Evolutionary conservation across 768 basidiomycete species (phyloP), one percentile per base, ranked within the genome.

Genomic region (Psilocybe tampanensis): DNA sequence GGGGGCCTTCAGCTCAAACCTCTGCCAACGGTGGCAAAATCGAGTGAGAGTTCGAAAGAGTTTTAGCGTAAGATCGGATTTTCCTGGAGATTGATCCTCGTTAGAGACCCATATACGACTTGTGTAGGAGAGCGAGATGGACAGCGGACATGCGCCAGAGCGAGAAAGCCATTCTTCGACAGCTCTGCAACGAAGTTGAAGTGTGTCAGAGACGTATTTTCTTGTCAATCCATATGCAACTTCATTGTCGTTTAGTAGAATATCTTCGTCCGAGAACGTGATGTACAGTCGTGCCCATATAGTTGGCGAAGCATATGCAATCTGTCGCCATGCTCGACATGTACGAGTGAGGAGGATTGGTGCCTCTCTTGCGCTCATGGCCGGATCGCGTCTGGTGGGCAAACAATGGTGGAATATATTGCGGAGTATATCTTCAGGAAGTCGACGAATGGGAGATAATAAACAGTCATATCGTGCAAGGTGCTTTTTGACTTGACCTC

Each of bases 361-460:
- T 2, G 51, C 39, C 13, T 52, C 51, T 17, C 23, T 4, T 18
- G 41, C 39, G 23, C 13, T 18, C 19, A 43, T 23, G 26, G 29
- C 42, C 8, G 51, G 41, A 29, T 23, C 17, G 19, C 51, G 51
- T 9, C 26, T 11, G 8, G 51, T 12, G 3, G 51, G 51, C 12
- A 52, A 39, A 19, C 51, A 52, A 13, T 52, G 36, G 12, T 23
- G 41, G 24, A 52, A 52, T 15, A 52, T 52, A 12, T 52, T 23
- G 39, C 17, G 3, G 24, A 52, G 51, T 17, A 52, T 7, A 22
- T 52, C 51, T 9, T 41, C 18, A 17, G 34, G 51, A 23, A 42
- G 22, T n/a, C 41, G 39, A 12, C 41, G 39, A 43, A 52, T 24
- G 11, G 51, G 24, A 6, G 23, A 41, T 13, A 7, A 34, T 34